Evolutionary conservation across 164 flowering plant genomes (phyloP).

Genomic region (Vitis riparia): DNA sequence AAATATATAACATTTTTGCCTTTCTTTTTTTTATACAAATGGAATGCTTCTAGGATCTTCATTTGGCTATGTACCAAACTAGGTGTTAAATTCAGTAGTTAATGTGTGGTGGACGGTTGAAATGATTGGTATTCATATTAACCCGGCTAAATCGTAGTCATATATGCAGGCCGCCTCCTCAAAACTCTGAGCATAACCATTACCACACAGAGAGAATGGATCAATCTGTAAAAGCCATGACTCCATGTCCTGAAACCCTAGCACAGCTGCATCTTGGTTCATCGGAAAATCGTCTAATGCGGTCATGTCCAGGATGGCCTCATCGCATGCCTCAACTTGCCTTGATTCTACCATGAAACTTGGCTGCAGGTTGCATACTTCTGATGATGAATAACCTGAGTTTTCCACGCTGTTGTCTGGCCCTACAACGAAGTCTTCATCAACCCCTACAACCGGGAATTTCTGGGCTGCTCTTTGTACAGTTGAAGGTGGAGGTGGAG

Average conservation of each 20-base stretch:
- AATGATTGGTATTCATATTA: background rate
- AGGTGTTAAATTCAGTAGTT: background rate
- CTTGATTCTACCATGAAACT: background rate
- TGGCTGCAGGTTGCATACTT: conserved; percentile 1
- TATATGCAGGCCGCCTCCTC: conserved; percentile 30
- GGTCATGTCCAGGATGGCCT: background rate
- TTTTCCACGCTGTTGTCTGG: conserved; percentile 11
- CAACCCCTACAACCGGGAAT: conserved; percentile 15
- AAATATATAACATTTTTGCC: no score
- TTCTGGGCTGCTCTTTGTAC: background rate
- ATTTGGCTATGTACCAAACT: no score
- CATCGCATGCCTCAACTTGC: conserved; percentile 4
- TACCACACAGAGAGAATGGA: conserved; percentile 3
- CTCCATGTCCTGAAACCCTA: conserved; percentile 21
- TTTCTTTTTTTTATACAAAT: no score
- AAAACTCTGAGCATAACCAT: conserved; percentile 13
- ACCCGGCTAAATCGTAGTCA: conserved; percentile 28
- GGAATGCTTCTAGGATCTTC: no score
- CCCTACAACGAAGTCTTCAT: background rate
- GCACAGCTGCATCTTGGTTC: conserved; percentile 5
- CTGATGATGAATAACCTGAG: conserved; percentile 13
- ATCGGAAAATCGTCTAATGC: conserved; percentile 17
- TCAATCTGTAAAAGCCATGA: conserved; percentile 33
- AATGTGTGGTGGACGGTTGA: no score
- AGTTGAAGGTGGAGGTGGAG: background rate